A percentile compares a stretch with the other conserved stretches of the same genome.
Conservation (phyloP, 768 basidiomycete genomes). For the Suillus hirtellus region DNA sequence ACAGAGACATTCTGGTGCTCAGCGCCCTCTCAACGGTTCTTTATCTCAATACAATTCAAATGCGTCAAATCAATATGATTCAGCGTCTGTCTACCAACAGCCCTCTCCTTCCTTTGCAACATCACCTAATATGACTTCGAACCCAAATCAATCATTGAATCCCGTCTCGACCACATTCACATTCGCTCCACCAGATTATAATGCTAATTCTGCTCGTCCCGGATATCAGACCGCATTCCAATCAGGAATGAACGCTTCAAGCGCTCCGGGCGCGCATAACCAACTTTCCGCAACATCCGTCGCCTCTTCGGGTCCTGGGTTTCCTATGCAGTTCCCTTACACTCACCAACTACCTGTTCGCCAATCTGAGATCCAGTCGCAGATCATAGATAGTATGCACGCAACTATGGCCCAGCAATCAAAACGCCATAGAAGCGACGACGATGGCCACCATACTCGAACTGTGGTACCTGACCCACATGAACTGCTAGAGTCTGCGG, state of each 20-base stretch:
- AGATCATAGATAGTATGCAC: slow-evolving; percentile 20
- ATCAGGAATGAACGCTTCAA: not conserved
- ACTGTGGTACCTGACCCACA: slow-evolving; percentile 17
- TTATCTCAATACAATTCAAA: slow-evolving; percentile 15
- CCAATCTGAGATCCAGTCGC: slow-evolving; percentile 30
- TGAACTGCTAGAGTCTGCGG: slow-evolving; percentile 19
- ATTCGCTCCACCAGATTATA: slow-evolving; percentile 12
- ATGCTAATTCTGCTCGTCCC: slow-evolving; percentile 17
- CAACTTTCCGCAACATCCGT: not conserved
- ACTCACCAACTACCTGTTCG: slow-evolving; percentile 30
- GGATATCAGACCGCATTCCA: slow-evolving; percentile 19
- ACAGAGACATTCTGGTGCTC: slow-evolving; percentile 12
- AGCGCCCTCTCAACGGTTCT: slow-evolving; percentile 9
- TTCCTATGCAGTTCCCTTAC: slow-evolving; percentile 33
- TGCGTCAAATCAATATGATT: slow-evolving; percentile 16
- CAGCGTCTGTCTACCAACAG: slow-evolving; percentile 13
- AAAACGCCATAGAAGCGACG: slow-evolving; percentile 21
- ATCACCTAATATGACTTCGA: slow-evolving; percentile 13
- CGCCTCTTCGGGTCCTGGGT: not conserved
- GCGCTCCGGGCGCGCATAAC: not conserved
- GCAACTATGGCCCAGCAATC: slow-evolving; percentile 12
- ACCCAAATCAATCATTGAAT: slow-evolving; percentile 12
- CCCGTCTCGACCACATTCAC: slow-evolving; percentile 18
- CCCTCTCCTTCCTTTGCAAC: slow-evolving; percentile 14
- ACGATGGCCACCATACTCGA: slow-evolving; percentile 21